phyloP scores from a whole-genome alignment of 495 filamentous ascomycete species.

The Penicillium angulare region DNA sequence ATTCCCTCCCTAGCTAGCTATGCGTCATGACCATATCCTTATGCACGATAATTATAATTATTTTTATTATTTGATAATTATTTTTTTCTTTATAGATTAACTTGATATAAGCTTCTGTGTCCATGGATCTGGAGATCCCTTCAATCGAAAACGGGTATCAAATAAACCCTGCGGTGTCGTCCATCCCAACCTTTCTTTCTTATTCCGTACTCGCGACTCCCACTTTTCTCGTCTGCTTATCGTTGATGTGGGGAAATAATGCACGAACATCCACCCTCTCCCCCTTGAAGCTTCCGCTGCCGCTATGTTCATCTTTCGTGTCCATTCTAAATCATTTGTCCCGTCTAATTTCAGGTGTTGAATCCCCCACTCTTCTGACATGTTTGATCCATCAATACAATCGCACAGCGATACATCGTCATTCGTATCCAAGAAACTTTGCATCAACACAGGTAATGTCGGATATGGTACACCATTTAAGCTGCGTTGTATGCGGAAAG shows the following conservation, averaged over 20 bases:
- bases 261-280: constrained; percentile 25
- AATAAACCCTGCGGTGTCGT: constrained; percentile 26
- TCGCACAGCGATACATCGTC: constrained; percentile 33
- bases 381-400: constrained; percentile 36
- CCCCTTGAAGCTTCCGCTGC: constrained; percentile 18
- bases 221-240: constrained; percentile 26
- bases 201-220: constrained; percentile 24
- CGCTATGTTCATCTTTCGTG: constrained; percentile 22
- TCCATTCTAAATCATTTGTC: constrained; percentile 33
- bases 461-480: constrained; percentile 36
- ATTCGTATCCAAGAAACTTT: constrained; percentile 36
- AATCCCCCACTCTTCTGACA: constrained; percentile 37
- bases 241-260: constrained; percentile 23
- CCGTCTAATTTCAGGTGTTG: constrained; percentile 33
- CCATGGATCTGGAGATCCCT: constrained; percentile 28
- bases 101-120: constrained; percentile 25
- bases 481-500: constrained; percentile 31
- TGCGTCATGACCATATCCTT: neutral
- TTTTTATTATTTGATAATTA: constrained; percentile 11
- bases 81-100: constrained; percentile 9
- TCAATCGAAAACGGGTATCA: constrained; percentile 27
- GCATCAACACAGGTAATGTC: constrained; percentile 29
- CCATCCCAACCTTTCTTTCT: constrained; percentile 27
- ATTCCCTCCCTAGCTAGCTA: too few species aligned
- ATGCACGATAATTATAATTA: constrained; percentile 5